Evolutionary conservation across 495 filamentous ascomycete genomes (phyloP).

Genomic region (Paragyromitra xinjiangensis): DNA sequence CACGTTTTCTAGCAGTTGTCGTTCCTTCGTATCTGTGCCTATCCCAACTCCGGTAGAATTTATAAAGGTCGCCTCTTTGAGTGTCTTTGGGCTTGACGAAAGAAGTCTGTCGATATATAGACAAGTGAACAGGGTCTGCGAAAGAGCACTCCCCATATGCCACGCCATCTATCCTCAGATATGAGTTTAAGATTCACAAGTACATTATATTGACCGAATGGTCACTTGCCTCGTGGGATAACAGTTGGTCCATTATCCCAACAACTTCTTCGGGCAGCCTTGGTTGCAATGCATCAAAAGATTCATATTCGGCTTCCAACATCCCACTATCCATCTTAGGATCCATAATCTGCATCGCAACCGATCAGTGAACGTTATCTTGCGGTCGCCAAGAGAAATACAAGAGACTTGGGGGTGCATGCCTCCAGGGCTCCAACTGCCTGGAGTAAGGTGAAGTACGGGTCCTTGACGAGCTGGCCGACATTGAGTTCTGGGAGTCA

Average conservation of each 20-base stretch:
- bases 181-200: slow-evolving; percentile 34
- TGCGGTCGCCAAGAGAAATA: slow-evolving; percentile 7
- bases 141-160: slow-evolving; percentile 93
- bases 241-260: slow-evolving; percentile 91
- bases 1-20: slow-evolving; percentile 70
- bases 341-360: slow-evolving; percentile 83
- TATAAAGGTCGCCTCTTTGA: slow-evolving; percentile 69
- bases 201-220: slow-evolving; percentile 51
- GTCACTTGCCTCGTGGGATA: slow-evolving; percentile 80
- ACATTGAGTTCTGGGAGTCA: slow-evolving; percentile 69
- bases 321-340: slow-evolving; percentile 97
- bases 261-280: slow-evolving; percentile 78
- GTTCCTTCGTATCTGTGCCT: slow-evolving; percentile 63
- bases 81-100: slow-evolving; percentile 70
- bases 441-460: slow-evolving; percentile 90
- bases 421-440: slow-evolving; percentile 95
- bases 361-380: slow-evolving; percentile 25
- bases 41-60: slow-evolving; percentile 51
- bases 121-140: slow-evolving; percentile 94
- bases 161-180: slow-evolving; percentile 79
- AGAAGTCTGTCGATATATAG: slow-evolving; percentile 88
- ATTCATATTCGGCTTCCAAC: slow-evolving; percentile 84
- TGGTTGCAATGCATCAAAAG: slow-evolving; percentile 63
- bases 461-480: slow-evolving; percentile 92
- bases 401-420: slow-evolving; percentile 53